phyloP scores from a whole-genome alignment of 345 rosid species.

The Diplotaxis tenuifolia region DNA sequence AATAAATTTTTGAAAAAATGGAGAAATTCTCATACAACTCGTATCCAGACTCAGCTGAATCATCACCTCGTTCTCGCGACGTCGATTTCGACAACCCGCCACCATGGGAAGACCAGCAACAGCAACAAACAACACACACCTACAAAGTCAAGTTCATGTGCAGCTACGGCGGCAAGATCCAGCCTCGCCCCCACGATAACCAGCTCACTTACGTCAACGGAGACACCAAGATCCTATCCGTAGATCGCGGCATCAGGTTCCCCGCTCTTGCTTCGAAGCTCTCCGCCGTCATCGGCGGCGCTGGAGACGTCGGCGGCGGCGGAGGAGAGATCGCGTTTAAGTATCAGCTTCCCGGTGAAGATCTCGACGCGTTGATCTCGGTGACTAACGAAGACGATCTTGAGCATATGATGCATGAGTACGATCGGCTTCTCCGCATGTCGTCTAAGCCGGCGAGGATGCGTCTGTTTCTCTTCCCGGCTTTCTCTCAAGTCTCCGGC shows the following conservation, averaged over 20 bases:
- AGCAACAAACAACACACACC: constrained; percentile 26
- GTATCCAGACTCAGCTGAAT: constrained; percentile 77
- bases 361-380: constrained; percentile 87
- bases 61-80: constrained; percentile 90
- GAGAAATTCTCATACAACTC: constrained; percentile 65
- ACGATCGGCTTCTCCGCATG: constrained; percentile 71
- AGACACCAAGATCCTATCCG: constrained; percentile 85
- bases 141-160: constrained; percentile 84
- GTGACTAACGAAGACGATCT: constrained; percentile 92
- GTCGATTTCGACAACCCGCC: constrained; percentile 74
- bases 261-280: constrained; percentile 54
- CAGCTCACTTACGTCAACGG: constrained; percentile 82
- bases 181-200: constrained; percentile 94
- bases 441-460: constrained; percentile 75
- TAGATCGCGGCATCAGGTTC: constrained; percentile 65
- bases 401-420: constrained; percentile 90
- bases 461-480: constrained; percentile 79
- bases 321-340: constrained; percentile 59
- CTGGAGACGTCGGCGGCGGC: constrained; percentile 37
- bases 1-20: constrained; percentile 32
- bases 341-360: constrained; percentile 97
- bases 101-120: constrained; percentile 69
- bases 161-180: constrained; percentile 95
- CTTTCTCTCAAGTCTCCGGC: constrained; percentile 6
- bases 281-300: constrained; percentile 49